Evolutionary conservation across 352 stramenopile species (phyloP).

Genomic region (Globisporangium radiosum): DNA sequence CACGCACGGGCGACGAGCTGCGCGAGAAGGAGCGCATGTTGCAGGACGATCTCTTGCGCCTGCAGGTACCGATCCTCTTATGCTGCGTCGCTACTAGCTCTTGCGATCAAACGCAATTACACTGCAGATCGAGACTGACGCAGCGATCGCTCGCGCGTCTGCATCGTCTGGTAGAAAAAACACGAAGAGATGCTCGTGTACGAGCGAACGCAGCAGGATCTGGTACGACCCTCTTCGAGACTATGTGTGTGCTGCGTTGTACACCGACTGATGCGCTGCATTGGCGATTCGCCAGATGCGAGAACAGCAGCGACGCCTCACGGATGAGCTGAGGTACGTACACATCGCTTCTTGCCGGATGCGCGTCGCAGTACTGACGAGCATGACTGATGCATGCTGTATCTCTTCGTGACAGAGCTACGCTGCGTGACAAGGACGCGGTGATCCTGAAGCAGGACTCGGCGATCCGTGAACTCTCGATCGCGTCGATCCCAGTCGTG

Average conservation of each 20-base stretch:
- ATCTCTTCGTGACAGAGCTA: conserved; percentile 10
- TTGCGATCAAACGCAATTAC: too few species aligned
- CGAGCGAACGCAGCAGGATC: conserved; percentile 33
- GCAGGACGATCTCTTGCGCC: conserved; percentile 21
- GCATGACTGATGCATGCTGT: background rate
- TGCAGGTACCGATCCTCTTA: conserved; percentile 21
- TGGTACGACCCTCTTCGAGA: conserved; percentile 15
- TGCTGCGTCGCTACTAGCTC: background rate
- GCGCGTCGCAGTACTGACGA: background rate
- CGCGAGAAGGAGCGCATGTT: conserved; percentile 22
- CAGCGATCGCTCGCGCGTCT: background rate
- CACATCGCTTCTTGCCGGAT: background rate
- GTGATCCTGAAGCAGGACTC: conserved; percentile 37
- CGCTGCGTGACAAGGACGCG: conserved; percentile 45
- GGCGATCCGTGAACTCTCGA: conserved; percentile 35
- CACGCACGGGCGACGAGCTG: conserved; percentile 23
- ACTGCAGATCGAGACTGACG: background rate
- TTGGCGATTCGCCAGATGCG: conserved; percentile 16
- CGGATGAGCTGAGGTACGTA: conserved; percentile 49
- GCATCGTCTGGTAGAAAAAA: conserved; percentile 20
- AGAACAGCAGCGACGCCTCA: conserved; percentile 39
- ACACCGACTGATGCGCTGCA: too few species aligned
- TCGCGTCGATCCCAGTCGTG: conserved; percentile 16
- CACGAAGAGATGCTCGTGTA: conserved; percentile 40
- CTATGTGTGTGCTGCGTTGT: background rate